Conservation (phyloP, 345 rosid genomes). For the Capsella bursapastoris region DNA sequence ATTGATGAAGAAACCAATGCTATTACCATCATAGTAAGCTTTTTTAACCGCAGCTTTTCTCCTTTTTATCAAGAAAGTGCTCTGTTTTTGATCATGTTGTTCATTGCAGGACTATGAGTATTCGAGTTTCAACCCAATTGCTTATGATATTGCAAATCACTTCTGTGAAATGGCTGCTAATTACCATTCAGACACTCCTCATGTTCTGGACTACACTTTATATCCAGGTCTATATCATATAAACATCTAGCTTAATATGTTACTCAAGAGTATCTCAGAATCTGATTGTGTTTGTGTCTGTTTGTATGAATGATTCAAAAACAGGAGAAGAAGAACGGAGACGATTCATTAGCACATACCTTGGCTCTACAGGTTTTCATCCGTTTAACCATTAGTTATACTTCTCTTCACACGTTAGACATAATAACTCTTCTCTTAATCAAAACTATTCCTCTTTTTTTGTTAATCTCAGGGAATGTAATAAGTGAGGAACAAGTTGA, state of each 20-base stretch:
- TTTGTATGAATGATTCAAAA: conserved; percentile 16
- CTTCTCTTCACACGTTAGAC: conserved; percentile 20
- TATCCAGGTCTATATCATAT: conserved; percentile 67
- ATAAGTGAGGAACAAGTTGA: conserved; percentile 55
- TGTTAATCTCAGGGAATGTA: conserved; percentile 48
- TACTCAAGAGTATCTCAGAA: background rate
- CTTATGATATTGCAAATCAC: conserved; percentile 93
- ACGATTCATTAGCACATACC: conserved; percentile 65
- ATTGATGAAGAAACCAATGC: conserved; percentile 83
- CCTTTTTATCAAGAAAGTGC: conserved; percentile 15
- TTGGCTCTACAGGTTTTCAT: conserved; percentile 64
- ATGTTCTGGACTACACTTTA: conserved; percentile 64
- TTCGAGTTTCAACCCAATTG: conserved; percentile 83
- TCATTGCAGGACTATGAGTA: conserved; percentile 85
- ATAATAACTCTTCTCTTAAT: background rate
- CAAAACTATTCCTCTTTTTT: background rate
- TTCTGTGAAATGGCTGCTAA: conserved; percentile 96
- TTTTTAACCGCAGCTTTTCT: background rate
- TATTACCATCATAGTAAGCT: conserved; percentile 79
- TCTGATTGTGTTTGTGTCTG: conserved; percentile 26
- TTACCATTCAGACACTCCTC: conserved; percentile 91
- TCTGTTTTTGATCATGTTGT: conserved; percentile 10
- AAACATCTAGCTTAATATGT: background rate
- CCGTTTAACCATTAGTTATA: conserved; percentile 6
- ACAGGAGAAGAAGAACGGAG: conserved; percentile 71